Base-by-base conservation (phyloP, 257 asterid species). In the Penstemon newberryi region DNA sequence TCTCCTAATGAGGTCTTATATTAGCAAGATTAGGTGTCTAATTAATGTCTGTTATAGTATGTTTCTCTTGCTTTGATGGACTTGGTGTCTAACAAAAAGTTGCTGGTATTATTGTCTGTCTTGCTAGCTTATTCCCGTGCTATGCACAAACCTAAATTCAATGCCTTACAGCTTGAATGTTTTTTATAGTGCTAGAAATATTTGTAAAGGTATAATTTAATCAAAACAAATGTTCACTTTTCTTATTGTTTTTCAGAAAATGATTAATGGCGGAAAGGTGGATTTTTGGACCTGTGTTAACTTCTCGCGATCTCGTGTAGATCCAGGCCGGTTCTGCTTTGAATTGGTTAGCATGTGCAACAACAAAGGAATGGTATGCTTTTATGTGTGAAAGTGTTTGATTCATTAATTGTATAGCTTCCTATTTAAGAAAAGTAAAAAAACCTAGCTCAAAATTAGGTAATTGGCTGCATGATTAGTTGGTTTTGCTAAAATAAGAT, bases 351-450 rank as follows among this genome's bases (percentile, higher is more conserved):
- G 15, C 0, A 88, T 88, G 98, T 92, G 98, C 63, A 13, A 66
- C 55, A 82, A 70, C 9, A 88, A 77, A 63, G 98, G 98, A 52
- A 90, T 92, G 95, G 98, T 92, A 80, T 41, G 83, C 59, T 19
- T 44, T 13, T 7, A 37, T 8, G 8, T 56, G 11, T 40, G 33
- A 4, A n/a, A 52, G 15, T 7, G 36, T 7, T 77, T 60, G 8
- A 38, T 51, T 25, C 33, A 1, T 25, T 25, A 25, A 25, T 25
- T 2, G 33, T 25, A 25, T 25, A 25, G 33, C 33, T 25, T 25
- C 3, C 33, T 25, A 25, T 25, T 25, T 25, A 25, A 25, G 33
- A 25, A 25, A 25, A 25, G 2, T 25, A 1, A 25, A 25, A 0
- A 25, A 25, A 25, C 33, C 33, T 25, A 25, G 33, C 33, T 25